phyloP scores from a whole-genome alignment of 1,284 basidiomycete genomes.

The Irpex sp. region DNA sequence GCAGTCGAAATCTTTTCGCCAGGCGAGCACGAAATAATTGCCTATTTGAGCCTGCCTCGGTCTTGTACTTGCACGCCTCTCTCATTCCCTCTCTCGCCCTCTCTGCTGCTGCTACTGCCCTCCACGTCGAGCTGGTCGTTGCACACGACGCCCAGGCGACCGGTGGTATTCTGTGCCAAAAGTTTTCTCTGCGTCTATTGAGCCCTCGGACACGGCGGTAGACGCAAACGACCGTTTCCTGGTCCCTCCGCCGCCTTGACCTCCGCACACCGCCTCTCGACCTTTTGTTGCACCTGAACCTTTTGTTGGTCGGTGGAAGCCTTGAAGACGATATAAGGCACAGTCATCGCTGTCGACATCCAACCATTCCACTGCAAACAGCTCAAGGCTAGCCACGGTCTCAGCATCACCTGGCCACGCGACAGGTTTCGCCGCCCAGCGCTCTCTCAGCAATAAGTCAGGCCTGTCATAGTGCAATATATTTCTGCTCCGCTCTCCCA shows the following conservation, averaged over 20 bases:
- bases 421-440: slow-evolving; percentile 9
- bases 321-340: not conserved
- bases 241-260: not conserved
- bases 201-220: not conserved
- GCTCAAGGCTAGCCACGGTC: not conserved
- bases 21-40: not conserved
- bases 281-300: not conserved
- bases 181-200: slow-evolving; percentile 1
- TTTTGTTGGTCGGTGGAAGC: not conserved
- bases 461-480: slow-evolving; percentile 1
- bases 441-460: slow-evolving; percentile 1
- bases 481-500: slow-evolving; percentile 2
- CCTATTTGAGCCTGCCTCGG: not conserved
- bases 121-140: not conserved
- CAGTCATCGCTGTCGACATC: not conserved
- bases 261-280: not conserved
- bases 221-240: not conserved
- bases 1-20: not conserved
- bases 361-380: not conserved
- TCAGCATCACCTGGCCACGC: not conserved
- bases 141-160: not conserved
- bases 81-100: not conserved
- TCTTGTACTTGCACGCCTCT: not conserved
- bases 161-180: not conserved
- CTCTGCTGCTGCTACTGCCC: not conserved